Conservation (phyloP, 352 stramenopile genomes). For the Phytophthora foliorum region DNA sequence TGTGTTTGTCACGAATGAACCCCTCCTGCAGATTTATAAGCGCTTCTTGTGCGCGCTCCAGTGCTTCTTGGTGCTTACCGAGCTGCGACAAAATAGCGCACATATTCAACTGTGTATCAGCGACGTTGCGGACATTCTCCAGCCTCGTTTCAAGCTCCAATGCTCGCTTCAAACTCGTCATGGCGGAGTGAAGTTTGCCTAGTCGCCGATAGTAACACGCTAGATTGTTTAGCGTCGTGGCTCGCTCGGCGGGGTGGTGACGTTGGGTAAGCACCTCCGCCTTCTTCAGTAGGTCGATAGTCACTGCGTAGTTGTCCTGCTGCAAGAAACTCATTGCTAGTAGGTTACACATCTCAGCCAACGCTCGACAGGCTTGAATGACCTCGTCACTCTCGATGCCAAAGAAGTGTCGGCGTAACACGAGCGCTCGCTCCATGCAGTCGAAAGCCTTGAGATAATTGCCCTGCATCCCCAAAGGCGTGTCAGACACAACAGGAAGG, state of each 20-base stretch:
- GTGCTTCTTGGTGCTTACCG: constrained; percentile 82
- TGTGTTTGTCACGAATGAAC: constrained; percentile 61
- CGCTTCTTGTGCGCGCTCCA: constrained; percentile 90
- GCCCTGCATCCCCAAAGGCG: constrained; percentile 48
- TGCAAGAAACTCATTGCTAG: constrained; percentile 95
- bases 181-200: constrained; percentile 91
- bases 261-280: constrained; percentile 92
- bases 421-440: constrained; percentile 93
- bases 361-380: constrained; percentile 82
- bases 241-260: constrained; percentile 74
- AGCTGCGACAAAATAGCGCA: constrained; percentile 94
- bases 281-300: constrained; percentile 94
- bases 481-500: neutral
- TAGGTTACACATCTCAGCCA: constrained; percentile 95
- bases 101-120: constrained; percentile 95
- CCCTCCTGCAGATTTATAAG: constrained; percentile 93
- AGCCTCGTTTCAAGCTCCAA: constrained; percentile 88
- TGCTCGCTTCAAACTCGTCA: constrained; percentile 93
- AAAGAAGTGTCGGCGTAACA: constrained; percentile 94
- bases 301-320: constrained; percentile 93
- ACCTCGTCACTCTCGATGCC: constrained; percentile 92
- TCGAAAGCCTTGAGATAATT: constrained; percentile 94
- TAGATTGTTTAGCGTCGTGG: constrained; percentile 95
- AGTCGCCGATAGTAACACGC: constrained; percentile 93
- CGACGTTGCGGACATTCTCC: constrained; percentile 79